phyloP scores from a whole-genome alignment of 768 basidiomycete species.

The Amanita rubescens region DNA sequence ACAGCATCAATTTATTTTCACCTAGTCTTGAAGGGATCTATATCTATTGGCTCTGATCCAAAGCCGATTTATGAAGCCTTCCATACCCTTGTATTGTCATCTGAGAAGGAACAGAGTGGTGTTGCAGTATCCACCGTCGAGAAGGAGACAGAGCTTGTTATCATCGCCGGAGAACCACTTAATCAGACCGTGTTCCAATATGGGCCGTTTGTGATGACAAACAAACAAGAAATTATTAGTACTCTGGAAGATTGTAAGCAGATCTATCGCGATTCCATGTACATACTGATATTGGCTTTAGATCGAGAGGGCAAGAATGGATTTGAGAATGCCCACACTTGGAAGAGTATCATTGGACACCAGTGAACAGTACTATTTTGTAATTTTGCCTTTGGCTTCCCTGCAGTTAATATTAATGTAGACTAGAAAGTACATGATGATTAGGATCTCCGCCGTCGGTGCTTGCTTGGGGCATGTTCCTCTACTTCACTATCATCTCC shows the following conservation, averaged over 20 bases:
- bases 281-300: conserved; percentile 20
- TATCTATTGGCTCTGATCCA: conserved; percentile 49
- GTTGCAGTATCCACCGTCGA: conserved; percentile 52
- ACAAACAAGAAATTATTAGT: conserved; percentile 68
- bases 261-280: background rate
- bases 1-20: background rate
- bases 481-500: conserved; percentile 30
- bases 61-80: conserved; percentile 42
- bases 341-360: conserved; percentile 77
- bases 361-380: conserved; percentile 14
- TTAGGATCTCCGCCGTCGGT: conserved; percentile 11
- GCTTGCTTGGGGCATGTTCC: conserved; percentile 16
- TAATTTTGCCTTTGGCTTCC: background rate
- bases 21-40: conserved; percentile 57
- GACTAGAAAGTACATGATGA: background rate
- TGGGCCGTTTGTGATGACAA: conserved; percentile 85
- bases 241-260: conserved; percentile 74
- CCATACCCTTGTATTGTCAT: conserved; percentile 82
- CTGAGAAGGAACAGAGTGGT: conserved; percentile 52
- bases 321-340: conserved; percentile 83
- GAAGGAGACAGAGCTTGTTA: conserved; percentile 63
- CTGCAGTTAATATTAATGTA: background rate
- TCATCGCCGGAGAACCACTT: conserved; percentile 86
- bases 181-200: conserved; percentile 86
- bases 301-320: conserved; percentile 76